Conservation (phyloP, 495 filamentous ascomycete species). For the Usnea hakonensis region DNA sequence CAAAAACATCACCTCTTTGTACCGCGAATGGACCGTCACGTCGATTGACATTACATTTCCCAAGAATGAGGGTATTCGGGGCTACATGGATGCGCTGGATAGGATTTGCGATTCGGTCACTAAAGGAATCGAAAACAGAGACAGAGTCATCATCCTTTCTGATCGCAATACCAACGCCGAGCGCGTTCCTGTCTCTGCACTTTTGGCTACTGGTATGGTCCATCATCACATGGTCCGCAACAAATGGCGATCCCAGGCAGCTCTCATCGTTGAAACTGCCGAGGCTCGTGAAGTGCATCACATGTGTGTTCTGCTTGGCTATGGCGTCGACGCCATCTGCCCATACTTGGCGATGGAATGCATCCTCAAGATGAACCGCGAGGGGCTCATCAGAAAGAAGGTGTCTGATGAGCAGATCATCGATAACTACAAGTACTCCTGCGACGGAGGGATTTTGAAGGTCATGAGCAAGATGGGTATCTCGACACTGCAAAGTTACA, state of each 20-base stretch:
- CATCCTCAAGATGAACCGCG: slow-evolving; percentile 96
- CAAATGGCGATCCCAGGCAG: slow-evolving; percentile 88
- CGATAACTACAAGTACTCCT: slow-evolving; percentile 96
- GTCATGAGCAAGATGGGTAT: slow-evolving; percentile 99
- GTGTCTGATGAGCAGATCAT: slow-evolving; percentile 78
- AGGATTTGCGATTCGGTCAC: slow-evolving; percentile 80
- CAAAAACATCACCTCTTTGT: slow-evolving; percentile 64
- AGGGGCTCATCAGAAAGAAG: slow-evolving; percentile 87
- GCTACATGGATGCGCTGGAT: slow-evolving; percentile 86
- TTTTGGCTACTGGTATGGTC: slow-evolving; percentile 88
- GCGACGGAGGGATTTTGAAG: slow-evolving; percentile 96
- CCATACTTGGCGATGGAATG: slow-evolving; percentile 97
- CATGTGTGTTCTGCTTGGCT: slow-evolving; percentile 95
- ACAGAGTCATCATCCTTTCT: slow-evolving; percentile 84
- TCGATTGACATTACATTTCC: slow-evolving; percentile 97
- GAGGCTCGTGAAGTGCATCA: slow-evolving; percentile 98
- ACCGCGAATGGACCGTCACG: slow-evolving; percentile 82
- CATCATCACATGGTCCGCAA: slow-evolving; percentile 97
- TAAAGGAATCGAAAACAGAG: slow-evolving; percentile 73
- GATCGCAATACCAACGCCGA: slow-evolving; percentile 81
- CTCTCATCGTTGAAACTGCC: slow-evolving; percentile 85
- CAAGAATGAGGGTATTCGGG: slow-evolving; percentile 73
- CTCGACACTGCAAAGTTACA: slow-evolving; percentile 95
- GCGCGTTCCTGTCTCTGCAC: slow-evolving; percentile 78
- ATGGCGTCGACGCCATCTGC: slow-evolving; percentile 93